Base-by-base conservation (phyloP, 768 basidiomycete genomes). In the Podaxis pistillaris region DNA sequence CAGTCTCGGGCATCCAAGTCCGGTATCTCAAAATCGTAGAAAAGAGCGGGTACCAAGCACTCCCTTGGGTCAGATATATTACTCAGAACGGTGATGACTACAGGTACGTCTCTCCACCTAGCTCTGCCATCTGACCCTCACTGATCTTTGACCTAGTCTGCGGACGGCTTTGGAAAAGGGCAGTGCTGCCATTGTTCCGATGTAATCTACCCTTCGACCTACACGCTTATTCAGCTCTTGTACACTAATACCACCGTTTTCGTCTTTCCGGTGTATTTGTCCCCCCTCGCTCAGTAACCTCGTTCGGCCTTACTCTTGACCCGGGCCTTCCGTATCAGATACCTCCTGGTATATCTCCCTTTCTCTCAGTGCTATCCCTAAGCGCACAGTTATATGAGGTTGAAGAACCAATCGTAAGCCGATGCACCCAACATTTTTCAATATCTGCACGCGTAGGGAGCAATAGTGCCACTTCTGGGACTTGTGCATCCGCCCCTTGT, bases 1-100 rank as follows among this genome's bases (percentile, higher is more conserved):
- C 96, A 0, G 94, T 97, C 5, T 96, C 94, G 0, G 96, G 96
- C 3, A 96, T 98, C 63, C 96, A 98, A 75, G 97, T 99, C 15
- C 86, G 97, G 57, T 98, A 98, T 75, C 83, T 99, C 65, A 99
- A 98, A 76, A 95, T 99, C 57, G 95, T 98, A 0, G 97, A 99
- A 77, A 98, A 99, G 83, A 94, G 92, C 65, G 97, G 96, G 19
- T 98, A 99, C 74, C 94, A 96, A 74, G 93, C 94, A 3, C 75
- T 96, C 50, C 96, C 95, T 1, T 97, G 96, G 96, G 96, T 98
- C 64, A 81, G 95, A 63, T 97, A 94, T 72, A 93, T 96, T 63
- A 93, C 93, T 2, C 91, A 94, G 74, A 92, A 94, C 68, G 93
- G 93, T n/a, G 93, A 94, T 68, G 93, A 94, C 72, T 94, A 94